Evolutionary conservation across 352 stramenopile genomes (phyloP), one percentile per base, ranked within the genome.

Genomic region (Phytophthora uliginosa): DNA sequence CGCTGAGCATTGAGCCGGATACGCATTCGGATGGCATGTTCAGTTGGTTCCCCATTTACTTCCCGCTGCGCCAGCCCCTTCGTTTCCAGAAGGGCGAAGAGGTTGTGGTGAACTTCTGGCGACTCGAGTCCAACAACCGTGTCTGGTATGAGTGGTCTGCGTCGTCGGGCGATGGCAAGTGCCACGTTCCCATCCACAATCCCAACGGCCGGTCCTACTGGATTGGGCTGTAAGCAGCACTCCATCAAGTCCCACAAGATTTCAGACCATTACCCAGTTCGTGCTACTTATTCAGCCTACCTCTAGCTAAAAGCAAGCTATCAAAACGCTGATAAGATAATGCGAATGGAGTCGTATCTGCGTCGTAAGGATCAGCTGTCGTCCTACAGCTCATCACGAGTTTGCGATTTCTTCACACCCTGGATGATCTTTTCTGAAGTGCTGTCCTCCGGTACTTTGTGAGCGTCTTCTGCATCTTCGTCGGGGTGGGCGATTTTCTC

Each of bases 121-220:
- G 98, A 36, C 85, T 95, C 63, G 90, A 89, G 22, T 82, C 88
- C 33, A 83, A 85, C 55, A 88, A 84, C 54, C 91, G 96, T 70
- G 97, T 99, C 24, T 99, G 98, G 98, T 99, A 99, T 77, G 98
- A 99, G 88, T 99, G 98, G 98, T 87, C 93, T 34, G 76, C 98
- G 15, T 88, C 83, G 26, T 82, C 84, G 17, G 76, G 74, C 38
- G 69, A 79, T 26, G 80, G 63, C 34, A 82, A 77, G 56, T 59
- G 56, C 54, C 71, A 84, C 18, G 89, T 90, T 17, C 86, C 92
- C 0, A 93, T 99, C 62, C 98, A 99, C 71, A 99, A 99, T 78
- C 92, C 96, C 7, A 98, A 99, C 69, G 98, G 98, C 20, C 82
- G 96, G 54, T 98, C 91, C 0, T 99, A 98, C 74, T 95, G 94